These are phyloP conservation scores for Scedosporium minutisporum DNA, from an alignment of 2,329 filamentous ascomycete species.

Conservation along the genomic window DNA sequence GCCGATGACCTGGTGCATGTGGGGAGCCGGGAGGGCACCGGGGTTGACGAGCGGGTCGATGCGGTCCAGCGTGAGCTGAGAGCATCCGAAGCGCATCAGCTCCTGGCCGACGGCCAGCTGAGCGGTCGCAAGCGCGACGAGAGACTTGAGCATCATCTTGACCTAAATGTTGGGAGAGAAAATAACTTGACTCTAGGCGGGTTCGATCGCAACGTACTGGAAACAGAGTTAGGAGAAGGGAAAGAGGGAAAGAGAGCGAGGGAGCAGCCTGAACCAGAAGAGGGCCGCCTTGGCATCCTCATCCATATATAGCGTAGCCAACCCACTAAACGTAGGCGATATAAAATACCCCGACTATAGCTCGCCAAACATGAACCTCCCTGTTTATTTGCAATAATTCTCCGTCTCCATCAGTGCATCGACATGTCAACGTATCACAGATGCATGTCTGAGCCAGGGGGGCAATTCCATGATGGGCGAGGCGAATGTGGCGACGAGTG, in stretches of 20 bases:
- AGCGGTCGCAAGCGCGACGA: constrained; percentile 5
- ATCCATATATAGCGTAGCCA: background rate
- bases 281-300: background rate
- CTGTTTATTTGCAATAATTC: background rate
- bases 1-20: constrained; percentile 45
- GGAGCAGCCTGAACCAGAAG: background rate
- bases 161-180: background rate
- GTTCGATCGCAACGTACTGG: background rate
- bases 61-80: constrained; percentile 33
- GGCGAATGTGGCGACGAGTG: background rate
- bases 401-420: background rate
- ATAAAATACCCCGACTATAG: background rate
- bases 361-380: background rate
- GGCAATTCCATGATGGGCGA: no score
- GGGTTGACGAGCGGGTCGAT: constrained; percentile 20
- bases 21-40: constrained; percentile 31
- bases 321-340: background rate
- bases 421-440: background rate
- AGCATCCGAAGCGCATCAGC: constrained; percentile 29
- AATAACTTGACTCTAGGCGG: background rate
- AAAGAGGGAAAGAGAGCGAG: background rate
- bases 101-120: constrained; percentile 16
- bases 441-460: background rate
- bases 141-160: constrained; percentile 5
- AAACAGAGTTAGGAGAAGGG: background rate